phyloP scores from a whole-genome alignment of 306 rosid genomes.

The cucumber (Cucumis sativus) region Cucumber_9930_V3 NC_026657.2:10525001-10525500 shows the following conservation, averaged over 20 bases:
- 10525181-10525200: not conserved
- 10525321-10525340: conserved; percentile 87
- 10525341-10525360: conserved; percentile 96
- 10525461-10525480: conserved; percentile 28
- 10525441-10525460: conserved; percentile 34
- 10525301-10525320: conserved; percentile 91
- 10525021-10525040: too few species aligned
- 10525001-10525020: too few species aligned
- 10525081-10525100: too few species aligned
- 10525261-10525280: conserved; percentile 59
- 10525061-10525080: too few species aligned
- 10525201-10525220: not conserved
- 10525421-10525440: conserved; percentile 36
- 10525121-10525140: not conserved
- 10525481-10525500: conserved; percentile 46
- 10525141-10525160: not conserved
- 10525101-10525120: not conserved
- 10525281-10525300: conserved; percentile 39
- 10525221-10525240: not conserved
- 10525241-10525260: not conserved
- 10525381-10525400: conserved; percentile 98
- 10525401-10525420: conserved; percentile 83
- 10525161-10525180: not conserved
- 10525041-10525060: too few species aligned
- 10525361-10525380: conserved; percentile 62